Evolutionary conservation across 1,284 basidiomycete species (phyloP).

Genomic region (Pascua guehoae): DNA sequence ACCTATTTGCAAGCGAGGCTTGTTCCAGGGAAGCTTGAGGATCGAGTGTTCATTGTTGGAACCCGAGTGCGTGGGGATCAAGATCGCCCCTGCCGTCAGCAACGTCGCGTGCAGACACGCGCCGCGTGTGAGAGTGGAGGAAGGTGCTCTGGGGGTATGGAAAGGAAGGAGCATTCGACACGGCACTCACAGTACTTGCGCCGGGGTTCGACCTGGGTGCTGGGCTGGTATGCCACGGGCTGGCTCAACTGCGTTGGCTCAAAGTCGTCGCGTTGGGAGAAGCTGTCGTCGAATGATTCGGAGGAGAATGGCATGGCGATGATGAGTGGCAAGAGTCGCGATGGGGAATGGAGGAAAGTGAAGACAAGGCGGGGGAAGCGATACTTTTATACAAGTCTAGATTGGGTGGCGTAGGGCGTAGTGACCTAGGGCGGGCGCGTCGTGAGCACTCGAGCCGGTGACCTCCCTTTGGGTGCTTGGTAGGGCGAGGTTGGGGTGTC

Average conservation of each 20-base stretch:
- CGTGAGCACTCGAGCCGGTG: too few relatives aligned
- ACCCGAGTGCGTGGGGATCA: conserved; percentile 34
- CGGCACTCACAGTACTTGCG: conserved; percentile 45
- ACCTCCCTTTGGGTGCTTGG: too few relatives aligned
- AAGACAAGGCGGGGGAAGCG: too few relatives aligned
- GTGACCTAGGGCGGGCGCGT: neutral
- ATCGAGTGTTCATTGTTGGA: conserved; percentile 33
- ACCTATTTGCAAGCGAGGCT: conserved; percentile 38
- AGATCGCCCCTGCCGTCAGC: conserved; percentile 42
- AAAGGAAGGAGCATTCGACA: neutral
- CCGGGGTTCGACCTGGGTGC: conserved; percentile 42
- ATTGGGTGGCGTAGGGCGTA: neutral
- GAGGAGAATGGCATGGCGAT: conserved; percentile 25
- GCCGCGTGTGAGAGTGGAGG: too few relatives aligned
- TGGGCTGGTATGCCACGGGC: conserved; percentile 25
- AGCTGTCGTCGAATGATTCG: conserved; percentile 27
- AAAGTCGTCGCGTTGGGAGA: conserved; percentile 24
- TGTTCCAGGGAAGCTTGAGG: conserved; percentile 46
- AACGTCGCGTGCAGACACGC: neutral
- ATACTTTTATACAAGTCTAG: too few relatives aligned
- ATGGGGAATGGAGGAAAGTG: neutral
- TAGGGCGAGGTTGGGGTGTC: too few relatives aligned
- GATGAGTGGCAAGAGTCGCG: neutral
- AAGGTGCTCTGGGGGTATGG: too few relatives aligned
- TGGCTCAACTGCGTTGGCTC: conserved; percentile 46